Evolutionary conservation across 768 basidiomycete genomes (phyloP).

Genomic region (Leucocoprinus birnbaumii): DNA sequence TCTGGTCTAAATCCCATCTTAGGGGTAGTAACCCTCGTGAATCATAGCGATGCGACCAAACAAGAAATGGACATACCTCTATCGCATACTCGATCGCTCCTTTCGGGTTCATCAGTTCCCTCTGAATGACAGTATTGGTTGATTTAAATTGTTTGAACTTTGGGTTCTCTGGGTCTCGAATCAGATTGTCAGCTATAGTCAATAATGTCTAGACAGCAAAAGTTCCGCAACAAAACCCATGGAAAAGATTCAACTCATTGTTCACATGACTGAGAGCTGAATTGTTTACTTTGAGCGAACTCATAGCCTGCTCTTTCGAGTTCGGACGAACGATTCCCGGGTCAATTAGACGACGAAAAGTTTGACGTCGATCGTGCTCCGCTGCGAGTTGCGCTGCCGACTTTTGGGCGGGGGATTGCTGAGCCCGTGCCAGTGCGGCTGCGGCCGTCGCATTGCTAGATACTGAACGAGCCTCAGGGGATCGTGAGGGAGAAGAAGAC

Average conservation of each 20-base stretch:
- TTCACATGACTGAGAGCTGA: slow-evolving; percentile 14
- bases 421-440: slow-evolving; percentile 42
- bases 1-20: slow-evolving; percentile 76
- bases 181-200: slow-evolving; percentile 69
- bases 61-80: slow-evolving; percentile 48
- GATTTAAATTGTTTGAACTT: slow-evolving; percentile 77
- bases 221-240: slow-evolving; percentile 15
- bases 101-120: slow-evolving; percentile 64
- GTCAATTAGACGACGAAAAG: slow-evolving; percentile 74
- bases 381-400: slow-evolving; percentile 37
- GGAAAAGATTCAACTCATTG: slow-evolving; percentile 12
- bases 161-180: slow-evolving; percentile 67
- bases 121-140: slow-evolving; percentile 68
- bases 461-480: slow-evolving; percentile 14
- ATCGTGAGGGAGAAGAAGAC: slow-evolving; percentile 9
- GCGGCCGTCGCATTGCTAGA: slow-evolving; percentile 38
- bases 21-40: not conserved
- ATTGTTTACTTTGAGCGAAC: slow-evolving; percentile 59
- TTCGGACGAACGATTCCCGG: slow-evolving; percentile 78
- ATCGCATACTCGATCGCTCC: slow-evolving; percentile 80
- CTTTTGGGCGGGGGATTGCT: slow-evolving; percentile 27
- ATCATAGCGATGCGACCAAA: slow-evolving; percentile 14
- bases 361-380: slow-evolving; percentile 67
- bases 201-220: slow-evolving; percentile 51
- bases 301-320: slow-evolving; percentile 52